Evolutionary conservation across 352 stramenopile genomes (phyloP).

Genomic region (Phytophthora aleatoria): DNA sequence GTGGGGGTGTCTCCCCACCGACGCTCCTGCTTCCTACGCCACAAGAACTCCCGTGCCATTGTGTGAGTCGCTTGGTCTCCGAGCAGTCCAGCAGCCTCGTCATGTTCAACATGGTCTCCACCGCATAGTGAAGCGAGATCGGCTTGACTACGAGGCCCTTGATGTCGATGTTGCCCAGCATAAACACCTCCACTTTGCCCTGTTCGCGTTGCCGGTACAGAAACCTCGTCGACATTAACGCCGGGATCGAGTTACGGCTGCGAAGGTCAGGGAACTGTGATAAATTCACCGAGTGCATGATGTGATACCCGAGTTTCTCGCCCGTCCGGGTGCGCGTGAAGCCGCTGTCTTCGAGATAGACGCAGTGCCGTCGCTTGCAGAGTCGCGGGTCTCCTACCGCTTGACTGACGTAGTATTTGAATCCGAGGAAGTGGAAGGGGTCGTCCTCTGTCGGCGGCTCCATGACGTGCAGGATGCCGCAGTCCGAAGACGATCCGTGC

Average conservation of each 20-base stretch:
- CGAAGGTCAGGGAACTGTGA: constrained; percentile 44
- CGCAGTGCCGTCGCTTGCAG: constrained; percentile 40
- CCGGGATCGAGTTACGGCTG: constrained; percentile 31
- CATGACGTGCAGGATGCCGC: constrained; percentile 42
- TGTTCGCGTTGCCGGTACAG: constrained; percentile 51
- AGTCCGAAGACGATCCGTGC: constrained; percentile 45
- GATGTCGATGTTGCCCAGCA: constrained; percentile 41
- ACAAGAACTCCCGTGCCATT: constrained; percentile 43
- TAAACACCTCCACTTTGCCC: constrained; percentile 40
- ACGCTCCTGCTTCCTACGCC: constrained; percentile 15
- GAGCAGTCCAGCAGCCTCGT: constrained; percentile 42
- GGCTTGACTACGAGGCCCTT: constrained; percentile 32
- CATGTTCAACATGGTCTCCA: constrained; percentile 39
- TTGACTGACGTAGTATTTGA: constrained; percentile 57
- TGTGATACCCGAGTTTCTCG: constrained; percentile 49
- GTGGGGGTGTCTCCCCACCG: constrained; percentile 7
- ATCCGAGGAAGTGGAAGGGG: constrained; percentile 52
- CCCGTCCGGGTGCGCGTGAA: constrained; percentile 43
- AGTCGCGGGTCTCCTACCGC: constrained; percentile 27
- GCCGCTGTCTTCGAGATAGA: constrained; percentile 51
- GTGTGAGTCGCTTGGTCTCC: constrained; percentile 52
- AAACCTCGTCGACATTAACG: constrained; percentile 37
- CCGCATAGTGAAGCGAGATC: constrained; percentile 20
- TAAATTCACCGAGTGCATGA: constrained; percentile 48
- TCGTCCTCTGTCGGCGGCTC: constrained; percentile 38